Base-by-base conservation (phyloP, 208 protist species). In the Vickermania ingenoplastis region DNA sequence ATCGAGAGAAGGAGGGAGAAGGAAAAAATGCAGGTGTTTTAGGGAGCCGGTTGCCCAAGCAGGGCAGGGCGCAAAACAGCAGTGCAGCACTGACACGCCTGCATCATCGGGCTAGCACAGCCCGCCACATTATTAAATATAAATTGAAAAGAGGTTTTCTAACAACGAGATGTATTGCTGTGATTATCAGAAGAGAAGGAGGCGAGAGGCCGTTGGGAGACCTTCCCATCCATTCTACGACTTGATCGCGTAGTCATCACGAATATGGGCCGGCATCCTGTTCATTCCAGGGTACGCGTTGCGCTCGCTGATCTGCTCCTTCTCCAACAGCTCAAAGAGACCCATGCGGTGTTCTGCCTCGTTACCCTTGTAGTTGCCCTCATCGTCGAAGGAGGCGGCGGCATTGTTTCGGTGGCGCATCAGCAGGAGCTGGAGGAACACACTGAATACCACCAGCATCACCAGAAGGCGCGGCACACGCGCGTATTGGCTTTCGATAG, bases 381-480 rank as follows among this genome's bases (percentile, higher is more conserved):
- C 24, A 13, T 72, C 27, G 21, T 73, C 49, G 23, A 75, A 69
- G 13, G 79, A 64, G 3, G 77, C 70, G 45, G 74, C 67, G 13
- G 64, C 59, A 53, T 79, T 61, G 41, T 68, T 58, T 25, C 53
- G 26, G 31, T 79, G 63, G 41, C 83, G 82, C 29, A 87, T 56
- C 21, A 89, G 66, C 22, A 89, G 63, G 2, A 86, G 31, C 68
- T 94, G 87, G 56, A 94, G 53, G 7, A 77, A 24, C 27, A 90
- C 61, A 49, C 69, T 77, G 41, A 89, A 45, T 1, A 83, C 2
- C 1, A 94, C 63, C 29, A 91, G 31, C 1, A 0, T 60, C 0
- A 88, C 72, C 21, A 91, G 52, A 3, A 83, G 22, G 25, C 69
- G 59, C 0, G 87, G 79, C 26, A 79, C 59, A 3, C 66, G 71